Conservation (phyloP, 495 filamentous ascomycete species). For the Xylaria palmicola region DNA sequence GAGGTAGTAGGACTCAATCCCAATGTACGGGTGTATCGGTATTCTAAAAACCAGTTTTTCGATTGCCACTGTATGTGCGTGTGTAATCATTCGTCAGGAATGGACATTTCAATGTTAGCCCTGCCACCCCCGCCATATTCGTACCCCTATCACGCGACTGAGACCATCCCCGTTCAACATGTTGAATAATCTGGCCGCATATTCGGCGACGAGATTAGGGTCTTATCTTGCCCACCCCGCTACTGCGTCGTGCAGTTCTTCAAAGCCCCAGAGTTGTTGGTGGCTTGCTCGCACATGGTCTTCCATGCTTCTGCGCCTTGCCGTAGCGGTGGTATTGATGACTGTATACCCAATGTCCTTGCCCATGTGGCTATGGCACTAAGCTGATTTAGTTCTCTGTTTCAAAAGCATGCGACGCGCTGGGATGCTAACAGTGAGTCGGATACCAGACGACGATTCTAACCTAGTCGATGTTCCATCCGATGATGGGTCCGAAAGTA, state of each 20-base stretch:
- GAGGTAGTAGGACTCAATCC: slow-evolving; percentile 82
- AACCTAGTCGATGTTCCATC: slow-evolving; percentile 23
- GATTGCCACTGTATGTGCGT: slow-evolving; percentile 80
- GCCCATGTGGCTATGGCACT: not conserved
- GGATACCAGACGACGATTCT: slow-evolving; percentile 26
- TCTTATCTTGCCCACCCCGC: not conserved
- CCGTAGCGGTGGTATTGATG: not conserved
- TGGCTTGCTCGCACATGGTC: not conserved
- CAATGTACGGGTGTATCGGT: slow-evolving; percentile 91
- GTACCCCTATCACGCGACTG: not conserved
- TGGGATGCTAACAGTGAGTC: not conserved
- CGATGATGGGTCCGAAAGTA: slow-evolving; percentile 78
- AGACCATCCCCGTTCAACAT: not conserved
- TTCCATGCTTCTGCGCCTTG: not conserved
- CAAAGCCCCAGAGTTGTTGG: not conserved
- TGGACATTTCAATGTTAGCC: not conserved
- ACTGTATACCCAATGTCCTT: not conserved
- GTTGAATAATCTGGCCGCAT: not conserved
- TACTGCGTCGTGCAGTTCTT: not conserved
- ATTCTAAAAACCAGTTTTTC: slow-evolving; percentile 83
- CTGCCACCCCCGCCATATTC: not conserved
- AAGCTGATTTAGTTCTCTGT: not conserved
- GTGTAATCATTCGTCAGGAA: not conserved
- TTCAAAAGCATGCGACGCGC: not conserved
- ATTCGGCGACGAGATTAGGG: not conserved